A percentile compares a stretch with the other conserved stretches of the same genome.
phyloP scores from a whole-genome alignment of 2,329 filamentous ascomycete species.

The Penicillium sp. region DNA sequence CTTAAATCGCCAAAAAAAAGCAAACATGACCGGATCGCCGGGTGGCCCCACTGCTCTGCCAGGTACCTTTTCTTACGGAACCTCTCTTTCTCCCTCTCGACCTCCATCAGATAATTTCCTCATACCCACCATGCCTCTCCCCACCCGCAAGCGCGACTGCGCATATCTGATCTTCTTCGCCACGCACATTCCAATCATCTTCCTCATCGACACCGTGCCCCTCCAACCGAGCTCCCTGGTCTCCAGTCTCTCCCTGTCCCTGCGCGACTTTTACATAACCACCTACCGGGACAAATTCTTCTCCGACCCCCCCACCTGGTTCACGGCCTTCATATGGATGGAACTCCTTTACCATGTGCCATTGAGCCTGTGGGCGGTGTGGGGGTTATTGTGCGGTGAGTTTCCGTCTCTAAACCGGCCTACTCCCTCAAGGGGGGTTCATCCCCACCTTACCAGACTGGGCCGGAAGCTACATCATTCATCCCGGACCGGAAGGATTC shows the following conservation, averaged over 20 bases:
- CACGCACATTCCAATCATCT: constrained; percentile 61
- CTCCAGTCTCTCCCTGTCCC: constrained; percentile 47
- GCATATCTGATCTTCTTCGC: constrained; percentile 59
- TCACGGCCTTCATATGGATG: constrained; percentile 56
- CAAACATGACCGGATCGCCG: constrained; percentile 17
- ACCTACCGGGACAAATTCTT: constrained; percentile 66
- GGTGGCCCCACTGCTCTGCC: constrained; percentile 6
- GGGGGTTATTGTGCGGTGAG: constrained; percentile 53
- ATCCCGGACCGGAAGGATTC: neutral
- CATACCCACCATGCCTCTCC: constrained; percentile 16
- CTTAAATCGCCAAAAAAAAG: constrained; percentile 16
- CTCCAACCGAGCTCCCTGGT: constrained; percentile 55
- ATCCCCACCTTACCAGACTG: neutral
- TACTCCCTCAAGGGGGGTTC: too few species aligned
- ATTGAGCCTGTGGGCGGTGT: constrained; percentile 58
- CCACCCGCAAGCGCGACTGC: constrained; percentile 38
- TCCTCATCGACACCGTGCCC: constrained; percentile 60
- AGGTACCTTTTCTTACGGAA: neutral
- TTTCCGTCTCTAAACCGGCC: constrained; percentile 3
- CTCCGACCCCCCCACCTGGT: constrained; percentile 53
- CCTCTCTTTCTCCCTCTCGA: neutral
- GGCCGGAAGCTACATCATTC: neutral
- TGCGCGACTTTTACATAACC: constrained; percentile 58
- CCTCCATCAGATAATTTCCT: neutral
- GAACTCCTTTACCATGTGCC: constrained; percentile 63